Conservation (phyloP, 1,284 basidiomycete genomes). For the Trametes hirsuta region DNA sequence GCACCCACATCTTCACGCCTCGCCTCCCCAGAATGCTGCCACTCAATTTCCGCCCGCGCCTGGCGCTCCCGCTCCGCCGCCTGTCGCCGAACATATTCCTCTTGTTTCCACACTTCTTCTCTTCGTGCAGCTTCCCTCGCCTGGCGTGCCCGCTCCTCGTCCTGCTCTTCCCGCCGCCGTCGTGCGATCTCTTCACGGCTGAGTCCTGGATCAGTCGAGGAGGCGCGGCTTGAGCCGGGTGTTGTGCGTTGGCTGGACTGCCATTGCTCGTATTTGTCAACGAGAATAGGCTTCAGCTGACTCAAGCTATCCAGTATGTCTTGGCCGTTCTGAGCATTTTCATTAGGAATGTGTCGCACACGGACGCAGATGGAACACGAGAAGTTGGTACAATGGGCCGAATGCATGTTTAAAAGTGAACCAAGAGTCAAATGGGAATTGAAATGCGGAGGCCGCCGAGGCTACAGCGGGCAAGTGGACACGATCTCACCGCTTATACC, state of each 20-base stretch:
- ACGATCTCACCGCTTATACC: too few relatives aligned
- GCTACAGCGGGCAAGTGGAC: too few relatives aligned
- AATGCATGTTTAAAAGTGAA: too few relatives aligned
- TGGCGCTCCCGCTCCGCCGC: conserved; percentile 30
- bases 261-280: conserved; percentile 42
- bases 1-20: conserved; percentile 26
- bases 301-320: conserved; percentile 53
- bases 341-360: conserved; percentile 4
- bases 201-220: conserved; percentile 30
- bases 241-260: conserved; percentile 15
- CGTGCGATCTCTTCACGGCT: conserved; percentile 30
- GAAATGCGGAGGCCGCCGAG: too few relatives aligned
- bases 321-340: conserved; percentile 61
- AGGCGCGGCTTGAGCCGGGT: conserved; percentile 23
- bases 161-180: conserved; percentile 32
- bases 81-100: conserved; percentile 27
- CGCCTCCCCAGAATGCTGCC: conserved; percentile 25
- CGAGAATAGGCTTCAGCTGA: conserved; percentile 40
- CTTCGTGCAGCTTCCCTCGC: conserved; percentile 42
- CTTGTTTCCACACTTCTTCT: conserved; percentile 38
- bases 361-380: not conserved
- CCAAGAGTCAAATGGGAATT: too few relatives aligned
- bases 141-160: conserved; percentile 41
- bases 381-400: too few relatives aligned
- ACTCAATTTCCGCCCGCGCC: conserved; percentile 26